These are phyloP conservation scores for Suillus alpinus DNA, from an alignment of 768 basidiomycete species.

Conservation along the genomic window DNA sequence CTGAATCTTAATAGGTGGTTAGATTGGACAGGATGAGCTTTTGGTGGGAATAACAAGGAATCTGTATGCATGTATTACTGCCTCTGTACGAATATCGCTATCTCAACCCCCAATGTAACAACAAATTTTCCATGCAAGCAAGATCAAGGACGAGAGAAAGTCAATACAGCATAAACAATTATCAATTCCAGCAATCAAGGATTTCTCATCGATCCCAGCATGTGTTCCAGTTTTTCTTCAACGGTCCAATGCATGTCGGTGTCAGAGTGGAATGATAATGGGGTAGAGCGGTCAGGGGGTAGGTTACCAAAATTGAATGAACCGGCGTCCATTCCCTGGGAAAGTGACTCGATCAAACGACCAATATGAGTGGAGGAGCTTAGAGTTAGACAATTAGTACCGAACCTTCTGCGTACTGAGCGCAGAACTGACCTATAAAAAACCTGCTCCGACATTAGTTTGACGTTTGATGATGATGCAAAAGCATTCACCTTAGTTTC, in stretches of 20 bases:
- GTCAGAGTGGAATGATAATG: slow-evolving; percentile 62
- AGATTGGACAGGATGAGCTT: slow-evolving; percentile 41
- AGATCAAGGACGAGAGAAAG: slow-evolving; percentile 13
- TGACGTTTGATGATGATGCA: slow-evolving; percentile 6
- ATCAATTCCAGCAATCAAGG: slow-evolving; percentile 22
- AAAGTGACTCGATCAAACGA: slow-evolving; percentile 78
- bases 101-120: slow-evolving; percentile 5
- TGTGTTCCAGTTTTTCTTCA: slow-evolving; percentile 73
- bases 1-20: slow-evolving; percentile 75
- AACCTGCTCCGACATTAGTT: slow-evolving; percentile 17
- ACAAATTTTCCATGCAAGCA: slow-evolving; percentile 5
- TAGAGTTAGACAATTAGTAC: slow-evolving; percentile 63
- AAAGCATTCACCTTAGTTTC: slow-evolving; percentile 72
- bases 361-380: slow-evolving; percentile 74
- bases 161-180: slow-evolving; percentile 21
- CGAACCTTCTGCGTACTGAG: slow-evolving; percentile 11
- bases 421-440: slow-evolving; percentile 19
- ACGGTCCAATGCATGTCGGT: slow-evolving; percentile 65
- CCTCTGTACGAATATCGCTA: slow-evolving; percentile 32
- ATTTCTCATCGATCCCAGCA: slow-evolving; percentile 47
- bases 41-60: slow-evolving; percentile 12
- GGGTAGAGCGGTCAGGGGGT: slow-evolving; percentile 49
- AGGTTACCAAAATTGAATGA: slow-evolving; percentile 73
- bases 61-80: slow-evolving; percentile 30
- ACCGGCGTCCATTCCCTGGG: slow-evolving; percentile 77